Evolutionary conservation across 2,329 filamentous ascomycete genomes (phyloP).

Genomic region (Apiospora phragmitis): DNA sequence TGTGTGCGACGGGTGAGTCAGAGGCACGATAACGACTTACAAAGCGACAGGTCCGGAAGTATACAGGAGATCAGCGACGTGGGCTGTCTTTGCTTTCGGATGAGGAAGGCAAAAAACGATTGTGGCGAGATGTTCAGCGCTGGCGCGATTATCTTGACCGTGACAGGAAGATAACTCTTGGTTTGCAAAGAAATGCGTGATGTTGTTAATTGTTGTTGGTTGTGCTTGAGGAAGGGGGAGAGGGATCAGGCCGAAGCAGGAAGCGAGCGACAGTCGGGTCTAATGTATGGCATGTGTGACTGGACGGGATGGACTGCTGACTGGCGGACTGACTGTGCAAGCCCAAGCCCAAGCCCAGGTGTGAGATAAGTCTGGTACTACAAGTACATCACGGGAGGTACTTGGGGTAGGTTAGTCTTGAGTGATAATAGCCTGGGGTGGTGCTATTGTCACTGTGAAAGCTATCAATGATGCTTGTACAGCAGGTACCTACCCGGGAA

Average conservation of each 20-base stretch:
- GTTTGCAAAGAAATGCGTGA: slow-evolving; percentile 43
- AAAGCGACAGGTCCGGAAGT: slow-evolving; percentile 34
- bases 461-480: not conserved
- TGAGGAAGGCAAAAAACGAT: slow-evolving; percentile 30
- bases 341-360: not conserved
- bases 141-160: slow-evolving; percentile 58
- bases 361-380: not conserved
- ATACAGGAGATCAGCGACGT: slow-evolving; percentile 15
- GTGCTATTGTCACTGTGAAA: not conserved
- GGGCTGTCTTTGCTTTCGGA: slow-evolving; percentile 25
- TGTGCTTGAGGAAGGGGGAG: slow-evolving; percentile 45
- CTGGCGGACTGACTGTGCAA: not conserved
- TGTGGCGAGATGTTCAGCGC: slow-evolving; percentile 44
- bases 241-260: slow-evolving; percentile 32
- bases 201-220: slow-evolving; percentile 44
- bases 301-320: not conserved
- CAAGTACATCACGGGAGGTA: not conserved
- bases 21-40: slow-evolving; percentile 32
- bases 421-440: slow-evolving; percentile 5
- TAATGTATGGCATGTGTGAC: slow-evolving; percentile 19
- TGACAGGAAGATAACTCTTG: slow-evolving; percentile 58
- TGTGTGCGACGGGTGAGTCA: slow-evolving; percentile 20
- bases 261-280: slow-evolving; percentile 36
- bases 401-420: not conserved
- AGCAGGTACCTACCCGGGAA: not conserved